Base-by-base conservation (phyloP, 2,329 filamentous ascomycete species). In the Chaetomium globosum region DNA sequence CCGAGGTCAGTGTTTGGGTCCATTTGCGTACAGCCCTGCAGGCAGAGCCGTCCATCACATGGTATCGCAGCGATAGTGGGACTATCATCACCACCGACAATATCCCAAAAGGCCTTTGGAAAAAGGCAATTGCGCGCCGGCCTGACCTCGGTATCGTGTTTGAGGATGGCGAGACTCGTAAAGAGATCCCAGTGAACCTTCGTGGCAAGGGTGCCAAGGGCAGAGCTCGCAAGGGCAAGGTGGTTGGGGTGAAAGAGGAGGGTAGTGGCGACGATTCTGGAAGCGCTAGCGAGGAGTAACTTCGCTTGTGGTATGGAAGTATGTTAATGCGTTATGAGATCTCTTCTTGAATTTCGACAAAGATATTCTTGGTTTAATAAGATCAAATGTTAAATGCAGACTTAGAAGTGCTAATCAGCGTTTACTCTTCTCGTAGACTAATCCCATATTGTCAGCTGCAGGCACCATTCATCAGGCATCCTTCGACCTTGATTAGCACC, bases 1-100 rank as follows among this genome's bases (percentile, higher is more conserved):
- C 79, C 19, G 79, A 81, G 68, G 76, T 81, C 9, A 76, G 73
- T 59, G 79, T 81, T 63, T 80, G 78, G 74, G 75, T 81, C 51
- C 73, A 77, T 66, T 73, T 81, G 12, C 73, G 69, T 28, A 70
- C 73, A 19, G 73, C 74, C 6, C 73, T 81, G 70, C 71, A 74
- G 56, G 69, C 72, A 13, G 69, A 74, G 3, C 72, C 74, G 2
- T 71, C 71, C 21, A 73, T 79, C n/a, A 65, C 67, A 10, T 81
- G 79, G 79, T 72, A 75, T 9, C 73, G 74, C 62, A 78, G 74
- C 39, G 77, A 78, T 3, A 70, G 65, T n/a, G 77, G 78, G 2
- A 68, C 65, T 39, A 73, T 80, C 31, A 71, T 80, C 43, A 78
- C 77, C 4, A 65, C 72, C 3, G 73, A 75, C 54, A 73, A 75